Evolutionary conservation across 108 stramenopile genomes (phyloP), one percentile per base, ranked within the genome.

Genomic region (Discostella stelligeroides): DNA sequence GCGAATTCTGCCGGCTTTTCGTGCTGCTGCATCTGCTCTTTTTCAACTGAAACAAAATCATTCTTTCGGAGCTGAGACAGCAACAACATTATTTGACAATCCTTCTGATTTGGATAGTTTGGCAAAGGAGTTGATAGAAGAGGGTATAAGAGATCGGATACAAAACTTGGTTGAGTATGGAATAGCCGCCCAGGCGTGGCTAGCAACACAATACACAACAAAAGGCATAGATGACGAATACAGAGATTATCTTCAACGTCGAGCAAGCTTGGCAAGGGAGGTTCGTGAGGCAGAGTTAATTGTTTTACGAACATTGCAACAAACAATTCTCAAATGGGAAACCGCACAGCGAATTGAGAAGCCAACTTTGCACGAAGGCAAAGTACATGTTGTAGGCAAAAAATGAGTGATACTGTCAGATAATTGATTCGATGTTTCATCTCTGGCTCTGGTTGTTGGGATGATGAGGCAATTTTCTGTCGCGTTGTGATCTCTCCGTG

Each of bases 1-100:
- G 21, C 48, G 41, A 0, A 37, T 70, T 15, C 54, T 80, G 0
- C 79, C 79, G 20, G 68, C 79, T 11, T 80, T 73, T 48, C 66
- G 72, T 47, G 79, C 79, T 64, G 79, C 79, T 15, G 79, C 79
- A 13, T 69, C 67, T 39, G 79, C 79, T 11, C 66, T 80, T 15
- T 56, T 51, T 38, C 79, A 80, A 53, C 45, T 80, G 34, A 62
- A 63, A 11, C 20, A 50, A 12, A 73, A 80, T 29, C 51, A 73
- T 20, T 38, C 34, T 34, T 34, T 6, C 34, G 34, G 34, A 34
- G 6, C 34, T 34, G 34, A 6, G 5, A 6, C 3, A 34, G 34
- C 34, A 34, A 55, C 76, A n/a, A 70, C n/a, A n/a, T n/a, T 63
- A 3, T 49, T 70, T 28, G 76, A 70, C 45, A 28, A 50, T 39